These are phyloP conservation scores for Salvia miltiorrhiza DNA, from an alignment of 257 asterid genomes.

Conservation along the genomic window DNA sequence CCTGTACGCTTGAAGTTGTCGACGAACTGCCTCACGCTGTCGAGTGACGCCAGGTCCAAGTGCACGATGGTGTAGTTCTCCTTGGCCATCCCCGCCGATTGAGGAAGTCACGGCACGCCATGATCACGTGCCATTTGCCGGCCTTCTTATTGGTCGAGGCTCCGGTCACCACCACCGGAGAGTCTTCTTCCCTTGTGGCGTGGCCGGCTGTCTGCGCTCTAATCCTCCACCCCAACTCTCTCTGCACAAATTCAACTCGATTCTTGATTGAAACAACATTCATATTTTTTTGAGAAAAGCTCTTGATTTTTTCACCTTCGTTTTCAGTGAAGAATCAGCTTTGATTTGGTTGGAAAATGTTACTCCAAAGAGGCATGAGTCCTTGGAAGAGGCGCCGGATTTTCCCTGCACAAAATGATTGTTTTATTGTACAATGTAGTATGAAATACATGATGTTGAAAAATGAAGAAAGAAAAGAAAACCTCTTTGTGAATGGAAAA, in stretches of 20 bases:
- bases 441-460: not conserved
- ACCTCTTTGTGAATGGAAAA: constrained; percentile 77
- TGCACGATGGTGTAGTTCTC: constrained; percentile 80
- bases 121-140: constrained; percentile 82
- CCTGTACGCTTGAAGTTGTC: constrained; percentile 62
- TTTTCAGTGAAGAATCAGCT: constrained; percentile 45
- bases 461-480: too few species aligned
- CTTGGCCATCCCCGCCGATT: constrained; percentile 66
- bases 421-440: too few species aligned
- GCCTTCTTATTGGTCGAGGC: constrained; percentile 84
- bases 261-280: not conserved
- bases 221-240: constrained; percentile 34
- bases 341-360: constrained; percentile 57
- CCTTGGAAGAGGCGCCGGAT: constrained; percentile 47
- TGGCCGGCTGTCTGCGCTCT: constrained; percentile 54
- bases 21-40: constrained; percentile 82
- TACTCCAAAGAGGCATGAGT: constrained; percentile 65
- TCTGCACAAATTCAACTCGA: constrained; percentile 21
- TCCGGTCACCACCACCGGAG: constrained; percentile 66
- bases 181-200: constrained; percentile 64
- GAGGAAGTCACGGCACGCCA: constrained; percentile 94
- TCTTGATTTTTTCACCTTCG: constrained; percentile 36
- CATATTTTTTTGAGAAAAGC: not conserved
- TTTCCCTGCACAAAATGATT: constrained; percentile 47
- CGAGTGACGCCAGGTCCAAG: constrained; percentile 75